A percentile compares a stretch with the other conserved stretches of the same genome.
These are phyloP conservation scores for Ceratocystis cubensis DNA, from an alignment of 2,329 filamentous ascomycete species.

Conservation along the genomic window DNA sequence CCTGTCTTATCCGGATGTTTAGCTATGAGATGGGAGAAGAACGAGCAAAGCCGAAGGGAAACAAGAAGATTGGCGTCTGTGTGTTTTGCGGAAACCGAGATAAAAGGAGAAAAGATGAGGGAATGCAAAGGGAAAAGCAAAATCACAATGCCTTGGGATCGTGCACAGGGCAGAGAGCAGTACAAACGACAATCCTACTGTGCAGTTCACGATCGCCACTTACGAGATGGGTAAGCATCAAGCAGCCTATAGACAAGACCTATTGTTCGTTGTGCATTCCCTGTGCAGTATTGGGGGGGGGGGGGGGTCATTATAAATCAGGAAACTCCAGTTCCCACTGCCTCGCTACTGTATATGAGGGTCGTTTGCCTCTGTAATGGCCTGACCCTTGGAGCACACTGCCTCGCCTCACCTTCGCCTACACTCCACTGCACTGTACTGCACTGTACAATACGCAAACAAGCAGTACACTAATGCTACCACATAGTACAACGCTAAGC, in stretches of 20 bases:
- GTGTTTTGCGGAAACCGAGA: background rate
- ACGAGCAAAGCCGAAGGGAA: background rate
- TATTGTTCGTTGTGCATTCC: background rate
- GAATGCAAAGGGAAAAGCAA: background rate
- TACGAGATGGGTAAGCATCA: background rate
- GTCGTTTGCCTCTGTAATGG: background rate
- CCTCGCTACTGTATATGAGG: background rate
- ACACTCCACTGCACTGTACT: background rate
- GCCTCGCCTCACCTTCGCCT: background rate
- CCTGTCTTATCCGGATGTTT: background rate
- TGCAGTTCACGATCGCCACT: conserved; percentile 8
- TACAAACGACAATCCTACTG: background rate
- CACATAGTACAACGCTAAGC: background rate
- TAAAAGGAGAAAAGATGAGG: background rate
- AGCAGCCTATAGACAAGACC: background rate
- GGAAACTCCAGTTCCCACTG: background rate
- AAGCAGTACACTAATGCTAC: background rate
- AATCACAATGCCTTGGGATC: background rate
- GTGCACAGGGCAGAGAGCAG: conserved; percentile 1
- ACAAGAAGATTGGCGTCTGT: conserved; percentile 6
- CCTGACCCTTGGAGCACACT: background rate
- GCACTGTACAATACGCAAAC: background rate
- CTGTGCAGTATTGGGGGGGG: no score
- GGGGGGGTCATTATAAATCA: background rate
- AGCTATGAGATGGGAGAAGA: background rate